These are phyloP conservation scores for Podila epicladia DNA, from an alignment of 192 early-diverging fungal genomes.

Conservation along the genomic window DNA sequence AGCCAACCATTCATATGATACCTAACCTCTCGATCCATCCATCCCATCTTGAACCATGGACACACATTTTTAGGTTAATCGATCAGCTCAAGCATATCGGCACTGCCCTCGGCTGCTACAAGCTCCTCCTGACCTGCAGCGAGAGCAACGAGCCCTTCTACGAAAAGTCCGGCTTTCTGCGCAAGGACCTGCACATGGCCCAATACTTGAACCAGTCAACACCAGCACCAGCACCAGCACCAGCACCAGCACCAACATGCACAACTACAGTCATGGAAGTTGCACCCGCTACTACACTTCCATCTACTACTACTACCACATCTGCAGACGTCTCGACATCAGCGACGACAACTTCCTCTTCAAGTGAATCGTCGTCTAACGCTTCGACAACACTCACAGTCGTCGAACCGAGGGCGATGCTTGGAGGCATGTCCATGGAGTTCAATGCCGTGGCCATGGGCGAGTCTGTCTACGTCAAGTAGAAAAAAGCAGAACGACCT, in stretches of 20 bases:
- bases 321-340: not conserved
- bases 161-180: conserved; percentile 85
- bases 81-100: conserved; percentile 87
- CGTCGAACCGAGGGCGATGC: no score
- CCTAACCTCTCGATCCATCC: not conserved
- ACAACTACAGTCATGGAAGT: not conserved
- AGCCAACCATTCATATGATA: not conserved
- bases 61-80: conserved; percentile 65
- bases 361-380: conserved; percentile 3
- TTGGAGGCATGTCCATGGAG: conserved; percentile 16
- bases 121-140: conserved; percentile 79
- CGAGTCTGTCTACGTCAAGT: conserved; percentile 31
- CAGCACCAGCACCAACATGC: not conserved
- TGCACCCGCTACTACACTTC: not conserved
- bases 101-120: conserved; percentile 87
- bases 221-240: no score
- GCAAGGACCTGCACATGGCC: conserved; percentile 83
- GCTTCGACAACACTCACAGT: not conserved
- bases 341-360: not conserved
- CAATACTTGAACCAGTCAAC: conserved; percentile 54
- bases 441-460: conserved; percentile 3
- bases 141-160: conserved; percentile 90
- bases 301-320: not conserved
- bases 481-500: not conserved
- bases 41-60: not conserved